Percentiles rank a stretch among this genome's conserved stretches.
Evolutionary conservation across 805 yeast species (phyloP).

Genomic region (Candida verbasci): DNA sequence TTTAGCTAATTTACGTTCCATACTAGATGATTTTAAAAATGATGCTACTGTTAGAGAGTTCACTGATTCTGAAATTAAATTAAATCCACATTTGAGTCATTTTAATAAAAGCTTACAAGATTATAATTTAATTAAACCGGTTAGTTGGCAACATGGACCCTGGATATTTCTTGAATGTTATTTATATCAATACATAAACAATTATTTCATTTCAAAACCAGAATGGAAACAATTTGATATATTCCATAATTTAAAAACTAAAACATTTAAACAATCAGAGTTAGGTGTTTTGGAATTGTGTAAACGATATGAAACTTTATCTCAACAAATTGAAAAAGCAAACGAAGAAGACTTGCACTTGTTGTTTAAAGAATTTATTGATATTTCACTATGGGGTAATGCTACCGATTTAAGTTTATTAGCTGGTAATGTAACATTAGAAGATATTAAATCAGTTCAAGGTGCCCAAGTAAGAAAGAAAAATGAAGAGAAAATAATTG

Average conservation of each 20-base stretch:
- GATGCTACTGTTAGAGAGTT: conserved; percentile 31
- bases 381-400: conserved; percentile 95
- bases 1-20: conserved; percentile 15
- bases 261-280: conserved; percentile 70
- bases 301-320: conserved; percentile 44
- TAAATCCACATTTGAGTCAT: conserved; percentile 45
- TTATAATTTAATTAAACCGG: conserved; percentile 17
- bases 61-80: conserved; percentile 27
- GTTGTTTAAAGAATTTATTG: conserved; percentile 77
- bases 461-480: conserved; percentile 83
- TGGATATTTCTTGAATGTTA: conserved; percentile 90
- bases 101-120: conserved; percentile 55
- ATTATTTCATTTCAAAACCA: conserved; percentile 24
- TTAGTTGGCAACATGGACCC: conserved; percentile 80
- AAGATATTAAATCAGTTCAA: conserved; percentile 86
- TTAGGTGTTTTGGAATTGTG: conserved; percentile 82
- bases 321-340: conserved; percentile 16
- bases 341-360: conserved; percentile 45
- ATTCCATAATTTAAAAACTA: conserved; percentile 64
- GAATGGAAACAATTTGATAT: conserved; percentile 55
- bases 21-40: conserved; percentile 41
- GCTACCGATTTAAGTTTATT: conserved; percentile 91
- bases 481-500: conserved; percentile 72
- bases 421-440: conserved; percentile 76
- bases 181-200: conserved; percentile 64